Conservation (phyloP, 2,329 filamentous ascomycete genomes). For the Venturia carpophila region DNA sequence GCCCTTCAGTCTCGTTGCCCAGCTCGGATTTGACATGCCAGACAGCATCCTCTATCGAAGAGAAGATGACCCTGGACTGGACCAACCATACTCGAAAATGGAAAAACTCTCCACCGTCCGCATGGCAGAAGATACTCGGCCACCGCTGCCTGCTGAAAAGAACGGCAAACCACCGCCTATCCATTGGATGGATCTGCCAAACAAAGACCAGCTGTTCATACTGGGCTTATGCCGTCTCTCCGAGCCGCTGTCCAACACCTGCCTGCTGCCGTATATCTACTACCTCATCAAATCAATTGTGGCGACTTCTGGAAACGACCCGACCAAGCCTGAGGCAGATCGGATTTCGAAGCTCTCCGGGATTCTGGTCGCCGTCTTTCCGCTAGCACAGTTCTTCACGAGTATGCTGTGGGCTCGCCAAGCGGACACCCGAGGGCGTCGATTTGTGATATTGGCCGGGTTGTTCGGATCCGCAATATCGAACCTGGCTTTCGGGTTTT, state of each 20-base stretch:
- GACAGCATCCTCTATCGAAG: not conserved
- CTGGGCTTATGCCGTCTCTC: constrained; percentile 61
- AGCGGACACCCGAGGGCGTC: constrained; percentile 55
- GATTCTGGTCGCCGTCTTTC: constrained; percentile 60
- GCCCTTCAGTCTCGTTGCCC: not conserved
- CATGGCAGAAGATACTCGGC: not conserved
- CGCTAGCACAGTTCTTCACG: constrained; percentile 61
- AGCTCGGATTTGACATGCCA: constrained; percentile 2
- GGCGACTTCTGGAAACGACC: constrained; percentile 36
- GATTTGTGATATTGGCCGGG: constrained; percentile 60
- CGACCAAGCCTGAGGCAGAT: constrained; percentile 39
- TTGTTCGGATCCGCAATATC: constrained; percentile 53
- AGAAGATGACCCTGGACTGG: not conserved
- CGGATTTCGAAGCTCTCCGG: constrained; percentile 59
- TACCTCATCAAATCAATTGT: constrained; percentile 64
- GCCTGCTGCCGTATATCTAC: constrained; percentile 63
- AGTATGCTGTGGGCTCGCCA: constrained; percentile 64
- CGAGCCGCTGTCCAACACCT: constrained; percentile 64
- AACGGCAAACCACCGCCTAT: not conserved
- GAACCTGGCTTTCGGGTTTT: constrained; percentile 52
- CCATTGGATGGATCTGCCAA: constrained; percentile 57
- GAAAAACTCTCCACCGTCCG: not conserved
- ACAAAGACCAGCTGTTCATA: constrained; percentile 59
- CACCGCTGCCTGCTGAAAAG: not conserved
- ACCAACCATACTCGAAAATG: not conserved